Conservation (phyloP, 148 eudicot species). For the Cornus suecica region DNA sequence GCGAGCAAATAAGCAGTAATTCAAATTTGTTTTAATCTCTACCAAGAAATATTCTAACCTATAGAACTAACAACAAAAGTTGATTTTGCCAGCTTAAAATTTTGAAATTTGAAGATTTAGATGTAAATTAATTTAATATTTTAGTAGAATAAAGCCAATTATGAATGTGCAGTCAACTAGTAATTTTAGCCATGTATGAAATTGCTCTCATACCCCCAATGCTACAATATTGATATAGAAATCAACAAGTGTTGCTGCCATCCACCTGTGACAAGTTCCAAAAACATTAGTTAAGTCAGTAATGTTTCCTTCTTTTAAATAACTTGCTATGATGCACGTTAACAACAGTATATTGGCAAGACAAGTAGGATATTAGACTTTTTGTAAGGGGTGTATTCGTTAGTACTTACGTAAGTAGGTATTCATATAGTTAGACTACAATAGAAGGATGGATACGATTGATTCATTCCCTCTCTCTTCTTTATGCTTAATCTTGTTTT, state of each 20-base stretch:
- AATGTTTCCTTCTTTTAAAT: not conserved
- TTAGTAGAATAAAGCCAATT: not conserved
- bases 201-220: slow-evolving; percentile 54
- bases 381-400: no score
- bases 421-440: no score
- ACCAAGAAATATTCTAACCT: not conserved
- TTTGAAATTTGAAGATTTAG: not conserved
- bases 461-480: no score
- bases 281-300: not conserved
- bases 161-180: not conserved
- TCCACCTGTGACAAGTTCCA: slow-evolving; percentile 58
- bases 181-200: not conserved
- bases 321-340: not conserved
- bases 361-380: not conserved
- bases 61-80: not conserved
- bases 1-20: not conserved
- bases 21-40: no score
- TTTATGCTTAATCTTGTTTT: no score
- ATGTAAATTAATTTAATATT: not conserved
- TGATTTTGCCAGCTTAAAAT: not conserved
- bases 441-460: no score
- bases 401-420: no score
- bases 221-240: slow-evolving; percentile 59
- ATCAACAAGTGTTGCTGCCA: slow-evolving; percentile 66
- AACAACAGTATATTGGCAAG: not conserved